phyloP scores from a whole-genome alignment of 2,329 filamentous ascomycete species.

The Ilyonectria sp. region DNA sequence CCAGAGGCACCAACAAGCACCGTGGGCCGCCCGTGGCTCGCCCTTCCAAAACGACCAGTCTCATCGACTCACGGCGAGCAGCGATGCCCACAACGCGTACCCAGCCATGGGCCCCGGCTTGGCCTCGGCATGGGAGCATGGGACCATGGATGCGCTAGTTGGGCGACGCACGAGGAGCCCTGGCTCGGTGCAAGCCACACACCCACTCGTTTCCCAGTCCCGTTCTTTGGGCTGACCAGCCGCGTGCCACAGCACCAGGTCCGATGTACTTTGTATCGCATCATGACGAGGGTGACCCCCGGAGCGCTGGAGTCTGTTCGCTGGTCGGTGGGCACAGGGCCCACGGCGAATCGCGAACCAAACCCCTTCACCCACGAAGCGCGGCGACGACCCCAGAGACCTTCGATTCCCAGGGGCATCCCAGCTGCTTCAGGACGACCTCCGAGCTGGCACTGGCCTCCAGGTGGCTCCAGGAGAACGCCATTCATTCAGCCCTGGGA shows the following conservation, averaged over 20 bases:
- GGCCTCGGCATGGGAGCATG: slow-evolving; percentile 40
- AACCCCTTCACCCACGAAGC: slow-evolving; percentile 5
- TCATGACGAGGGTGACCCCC: slow-evolving; percentile 8
- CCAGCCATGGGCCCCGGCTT: slow-evolving; percentile 33
- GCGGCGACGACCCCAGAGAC: slow-evolving; percentile 20
- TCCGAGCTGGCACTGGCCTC: slow-evolving; percentile 35
- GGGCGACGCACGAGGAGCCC: slow-evolving; percentile 51
- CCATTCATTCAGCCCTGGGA: slow-evolving; percentile 28
- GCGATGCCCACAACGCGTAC: slow-evolving; percentile 17
- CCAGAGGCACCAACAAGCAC: neutral
- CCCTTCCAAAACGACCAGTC: slow-evolving; percentile 28
- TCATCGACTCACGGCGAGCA: slow-evolving; percentile 18
- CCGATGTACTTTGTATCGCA: slow-evolving; percentile 12
- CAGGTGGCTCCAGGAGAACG: slow-evolving; percentile 24
- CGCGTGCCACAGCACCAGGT: slow-evolving; percentile 15
- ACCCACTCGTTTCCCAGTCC: slow-evolving; percentile 38
- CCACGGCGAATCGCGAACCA: neutral
- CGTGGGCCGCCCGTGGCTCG: slow-evolving; percentile 9
- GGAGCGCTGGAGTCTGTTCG: slow-evolving; percentile 14
- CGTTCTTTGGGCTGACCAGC: slow-evolving; percentile 37
- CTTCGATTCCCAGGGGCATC: slow-evolving; percentile 25
- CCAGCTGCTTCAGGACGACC: slow-evolving; percentile 29
- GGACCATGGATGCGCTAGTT: slow-evolving; percentile 43
- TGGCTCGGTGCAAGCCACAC: slow-evolving; percentile 46
- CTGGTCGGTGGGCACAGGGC: neutral